These are phyloP conservation scores for Exophiala xenobiotica DNA, from an alignment of 2,329 filamentous ascomycete species.

Conservation along the genomic window DNA sequence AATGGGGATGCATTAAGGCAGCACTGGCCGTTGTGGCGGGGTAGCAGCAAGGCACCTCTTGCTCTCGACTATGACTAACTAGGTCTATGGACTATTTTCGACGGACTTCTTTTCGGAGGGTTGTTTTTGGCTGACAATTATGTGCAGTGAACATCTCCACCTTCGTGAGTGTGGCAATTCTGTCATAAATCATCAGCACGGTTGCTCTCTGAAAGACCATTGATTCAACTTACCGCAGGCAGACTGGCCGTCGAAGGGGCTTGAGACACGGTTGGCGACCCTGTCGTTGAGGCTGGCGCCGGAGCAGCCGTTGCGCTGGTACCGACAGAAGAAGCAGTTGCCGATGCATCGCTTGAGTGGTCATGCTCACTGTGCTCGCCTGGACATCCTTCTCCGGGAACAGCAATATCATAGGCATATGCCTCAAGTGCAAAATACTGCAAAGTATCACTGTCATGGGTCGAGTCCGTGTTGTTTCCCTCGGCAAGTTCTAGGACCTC, in stretches of 20 bases:
- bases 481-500: conserved; percentile 55
- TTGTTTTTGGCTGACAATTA: too few species aligned
- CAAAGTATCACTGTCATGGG: conserved; percentile 60
- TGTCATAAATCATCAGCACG: conserved; percentile 22
- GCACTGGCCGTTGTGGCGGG: too few species aligned
- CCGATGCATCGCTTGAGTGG: conserved; percentile 11
- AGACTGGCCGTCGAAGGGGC: conserved; percentile 27
- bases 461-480: conserved; percentile 49
- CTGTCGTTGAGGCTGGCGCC: conserved; percentile 14
- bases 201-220: too few species aligned
- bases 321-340: conserved; percentile 16
- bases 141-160: conserved; percentile 42
- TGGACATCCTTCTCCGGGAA: conserved; percentile 62
- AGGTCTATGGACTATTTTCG: too few species aligned
- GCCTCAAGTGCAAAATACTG: conserved; percentile 68
- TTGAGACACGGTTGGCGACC: conserved; percentile 7
- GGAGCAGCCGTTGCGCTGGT: conserved; percentile 1
- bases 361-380: conserved; percentile 37
- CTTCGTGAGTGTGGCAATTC: conserved; percentile 45
- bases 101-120: too few species aligned
- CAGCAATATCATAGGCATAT: conserved; percentile 64
- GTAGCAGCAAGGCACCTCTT: too few species aligned
- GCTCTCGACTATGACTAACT: too few species aligned
- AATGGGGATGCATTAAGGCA: too few species aligned
- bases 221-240: conserved; percentile 32